Conservation (phyloP, 805 yeast species). For the Ogataea nitratoaversa region DNA sequence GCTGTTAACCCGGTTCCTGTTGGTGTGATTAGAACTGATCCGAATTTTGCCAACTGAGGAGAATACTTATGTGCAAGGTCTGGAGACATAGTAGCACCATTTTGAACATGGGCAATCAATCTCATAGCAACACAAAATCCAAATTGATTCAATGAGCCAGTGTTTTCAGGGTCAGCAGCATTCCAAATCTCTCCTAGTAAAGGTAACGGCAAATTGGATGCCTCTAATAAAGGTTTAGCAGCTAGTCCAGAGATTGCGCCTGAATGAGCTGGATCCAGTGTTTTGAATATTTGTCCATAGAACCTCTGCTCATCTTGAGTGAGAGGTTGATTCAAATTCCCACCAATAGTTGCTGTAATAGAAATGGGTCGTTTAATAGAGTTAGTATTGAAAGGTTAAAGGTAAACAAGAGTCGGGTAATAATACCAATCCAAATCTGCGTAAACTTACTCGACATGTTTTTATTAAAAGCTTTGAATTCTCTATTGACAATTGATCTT, state of each 20-base stretch:
- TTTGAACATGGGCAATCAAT: slow-evolving; percentile 81
- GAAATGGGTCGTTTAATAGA: too few species aligned
- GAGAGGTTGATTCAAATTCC: slow-evolving; percentile 33
- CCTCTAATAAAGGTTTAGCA: slow-evolving; percentile 78
- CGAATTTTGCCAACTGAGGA: slow-evolving; percentile 57
- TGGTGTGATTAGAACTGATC: slow-evolving; percentile 31
- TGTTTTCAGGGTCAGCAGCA: slow-evolving; percentile 81
- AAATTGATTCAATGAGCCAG: slow-evolving; percentile 75
- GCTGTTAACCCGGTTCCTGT: slow-evolving; percentile 30
- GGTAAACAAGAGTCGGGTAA: too few species aligned
- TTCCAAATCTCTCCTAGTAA: slow-evolving; percentile 91
- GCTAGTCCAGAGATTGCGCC: slow-evolving; percentile 88
- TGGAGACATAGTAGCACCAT: slow-evolving; percentile 53
- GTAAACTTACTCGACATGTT: too few species aligned
- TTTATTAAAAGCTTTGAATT: too few species aligned
- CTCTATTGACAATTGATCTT: too few species aligned
- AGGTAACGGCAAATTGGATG: slow-evolving; percentile 75
- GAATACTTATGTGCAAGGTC: slow-evolving; percentile 52
- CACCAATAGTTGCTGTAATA: slow-evolving; percentile 8
- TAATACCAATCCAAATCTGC: too few species aligned
- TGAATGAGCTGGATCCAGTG: slow-evolving; percentile 71
- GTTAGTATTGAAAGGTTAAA: too few species aligned
- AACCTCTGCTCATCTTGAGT: slow-evolving; percentile 73
- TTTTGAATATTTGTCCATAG: slow-evolving; percentile 71
- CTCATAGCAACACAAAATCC: slow-evolving; percentile 87